These are phyloP conservation scores for Niveomyces coronatus DNA, from an alignment of 2,329 filamentous ascomycete species.

Conservation along the genomic window DNA sequence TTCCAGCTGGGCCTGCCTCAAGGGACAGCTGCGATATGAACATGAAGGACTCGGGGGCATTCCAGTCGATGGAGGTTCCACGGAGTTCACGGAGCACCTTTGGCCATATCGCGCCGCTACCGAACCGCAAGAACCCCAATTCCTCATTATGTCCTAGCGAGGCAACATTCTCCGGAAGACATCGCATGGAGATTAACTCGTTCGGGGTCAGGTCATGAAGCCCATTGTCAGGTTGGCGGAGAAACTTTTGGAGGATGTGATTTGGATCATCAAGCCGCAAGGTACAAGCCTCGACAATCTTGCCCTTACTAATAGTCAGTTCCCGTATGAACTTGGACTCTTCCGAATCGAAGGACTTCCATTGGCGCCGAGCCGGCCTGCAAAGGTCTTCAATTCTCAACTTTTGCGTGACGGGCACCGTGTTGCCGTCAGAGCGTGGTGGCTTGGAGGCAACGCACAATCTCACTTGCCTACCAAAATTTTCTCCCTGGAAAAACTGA, in stretches of 20 bases:
- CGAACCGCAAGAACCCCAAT: not conserved
- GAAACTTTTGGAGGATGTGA: not conserved
- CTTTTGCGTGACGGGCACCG: not conserved
- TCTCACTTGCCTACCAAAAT: not conserved
- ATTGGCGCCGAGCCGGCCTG: not conserved
- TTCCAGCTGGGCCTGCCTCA: not conserved
- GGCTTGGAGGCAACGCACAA: not conserved
- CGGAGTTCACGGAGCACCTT: not conserved
- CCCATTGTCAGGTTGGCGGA: not conserved
- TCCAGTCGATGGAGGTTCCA: conserved; percentile 3
- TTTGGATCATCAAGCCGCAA: not conserved
- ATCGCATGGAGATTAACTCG: not conserved
- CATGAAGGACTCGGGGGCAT: not conserved
- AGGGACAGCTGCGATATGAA: not conserved
- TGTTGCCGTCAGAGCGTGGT: not conserved
- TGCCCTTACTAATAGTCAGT: no score
- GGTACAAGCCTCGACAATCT: no score
- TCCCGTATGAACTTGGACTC: not conserved
- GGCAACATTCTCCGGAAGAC: fast-evolving
- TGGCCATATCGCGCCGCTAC: not conserved
- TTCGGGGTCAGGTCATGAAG: not conserved
- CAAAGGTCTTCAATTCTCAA: not conserved
- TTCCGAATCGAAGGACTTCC: not conserved
- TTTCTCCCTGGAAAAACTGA: not conserved
- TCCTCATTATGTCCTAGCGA: conserved; percentile 16